Conservation (phyloP, 148 eudicot species). For the Arctostaphylos glauca region DNA sequence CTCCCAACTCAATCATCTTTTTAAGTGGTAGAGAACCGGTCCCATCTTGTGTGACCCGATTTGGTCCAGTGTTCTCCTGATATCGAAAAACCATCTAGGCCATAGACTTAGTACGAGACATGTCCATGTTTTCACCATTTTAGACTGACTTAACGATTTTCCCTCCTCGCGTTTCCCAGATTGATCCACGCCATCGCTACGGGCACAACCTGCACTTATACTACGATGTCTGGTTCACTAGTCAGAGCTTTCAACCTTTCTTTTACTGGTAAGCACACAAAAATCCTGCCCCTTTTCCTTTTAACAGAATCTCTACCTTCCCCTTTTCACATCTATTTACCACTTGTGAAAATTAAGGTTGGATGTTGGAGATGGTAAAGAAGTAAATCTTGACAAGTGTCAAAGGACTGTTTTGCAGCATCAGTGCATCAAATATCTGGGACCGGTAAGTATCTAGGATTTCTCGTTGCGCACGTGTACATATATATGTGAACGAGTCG, state of each 20-base stretch:
- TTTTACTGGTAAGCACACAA: constrained; percentile 32
- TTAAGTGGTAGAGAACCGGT: no score
- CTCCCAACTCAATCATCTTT: no score
- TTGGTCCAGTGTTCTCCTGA: no score
- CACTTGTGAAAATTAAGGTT: constrained; percentile 23
- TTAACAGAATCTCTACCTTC: neutral
- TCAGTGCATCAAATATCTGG: constrained; percentile 29
- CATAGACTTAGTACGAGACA: no score
- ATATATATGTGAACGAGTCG: neutral
- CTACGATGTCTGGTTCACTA: constrained; percentile 26
- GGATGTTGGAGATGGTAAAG: constrained; percentile 37
- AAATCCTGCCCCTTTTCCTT: neutral
- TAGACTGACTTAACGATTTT: neutral
- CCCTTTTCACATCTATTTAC: neutral
- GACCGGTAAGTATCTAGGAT: constrained; percentile 17
- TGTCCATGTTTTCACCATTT: neutral
- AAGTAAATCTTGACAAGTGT: constrained; percentile 27
- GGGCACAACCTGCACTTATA: constrained; percentile 33
- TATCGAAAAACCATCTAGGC: no score
- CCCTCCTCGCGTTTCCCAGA: constrained; percentile 3
- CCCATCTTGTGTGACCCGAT: no score
- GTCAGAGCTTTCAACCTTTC: constrained; percentile 40
- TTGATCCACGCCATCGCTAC: constrained; percentile 37
- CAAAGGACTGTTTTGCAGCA: constrained; percentile 20
- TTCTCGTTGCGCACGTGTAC: neutral